Evolutionary conservation across 805 yeast genomes (phyloP), one percentile per base, ranked within the genome.

Genomic region (Starmerella khaoyaiensis): DNA sequence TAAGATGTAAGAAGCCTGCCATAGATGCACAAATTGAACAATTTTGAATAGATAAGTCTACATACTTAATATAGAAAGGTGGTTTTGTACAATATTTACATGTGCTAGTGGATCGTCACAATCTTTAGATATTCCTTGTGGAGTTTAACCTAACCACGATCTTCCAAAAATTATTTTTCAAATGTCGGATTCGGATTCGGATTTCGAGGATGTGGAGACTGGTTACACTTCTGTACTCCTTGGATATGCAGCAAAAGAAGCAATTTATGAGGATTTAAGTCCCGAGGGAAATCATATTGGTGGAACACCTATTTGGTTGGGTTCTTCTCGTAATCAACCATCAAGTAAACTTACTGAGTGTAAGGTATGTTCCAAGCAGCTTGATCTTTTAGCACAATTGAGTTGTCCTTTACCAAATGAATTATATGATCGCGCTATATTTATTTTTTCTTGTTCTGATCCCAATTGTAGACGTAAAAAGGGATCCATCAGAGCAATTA

Each of bases 351-450:
- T 72, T 15, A 51, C 77, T 6, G 54, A 59, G 24, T 90, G 98
- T 61, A 71, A 68, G 33, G 69, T 68, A 37, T 90, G 98, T 60
- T 59, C 58, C 1, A 63, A 8, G 59, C 16, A 64, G 12, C 67
- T 83, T 76, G 71, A 79, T 11, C 59, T 87, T 31, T 61, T 86
- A 21, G 58, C 77, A 1, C 97, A 90, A 55, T 78, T 87, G 1
- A 78, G 69, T 57, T 78, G 94, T 0, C 93, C 93, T 1, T 57
- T 86, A 28, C 81, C 75, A 23, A 69, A 69, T 24, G 65, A 76
- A 9, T 24, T 23, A 33, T 63, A 73, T 28, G 83, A 86, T 53
- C 70, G 98, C 42, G 74, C 74, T 3, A 58, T 90, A 14, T 90
- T 87, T 52, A 67, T 90, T 0, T 80, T 87, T 54, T 73, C 75